A percentile compares a stretch with the other conserved stretches of the same genome.
Conservation (phyloP, 2,329 filamentous ascomycete genomes). For the Phialemonium atrogriseum region DNA sequence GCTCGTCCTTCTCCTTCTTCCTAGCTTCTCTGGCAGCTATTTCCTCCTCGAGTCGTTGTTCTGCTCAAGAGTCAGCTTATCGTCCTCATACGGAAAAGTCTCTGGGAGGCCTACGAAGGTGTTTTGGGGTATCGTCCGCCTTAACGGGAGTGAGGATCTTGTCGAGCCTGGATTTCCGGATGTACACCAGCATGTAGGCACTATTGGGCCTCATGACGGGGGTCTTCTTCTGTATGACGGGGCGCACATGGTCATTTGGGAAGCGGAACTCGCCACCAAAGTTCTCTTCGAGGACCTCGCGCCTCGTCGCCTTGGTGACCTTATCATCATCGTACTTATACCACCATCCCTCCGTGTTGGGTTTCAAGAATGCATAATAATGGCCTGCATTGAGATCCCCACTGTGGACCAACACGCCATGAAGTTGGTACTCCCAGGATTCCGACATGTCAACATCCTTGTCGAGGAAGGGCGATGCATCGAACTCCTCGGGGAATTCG, state of each 20-base stretch:
- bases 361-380: slow-evolving; percentile 96
- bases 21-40: slow-evolving; percentile 65
- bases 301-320: slow-evolving; percentile 85
- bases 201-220: slow-evolving; percentile 64
- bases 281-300: slow-evolving; percentile 92
- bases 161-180: slow-evolving; percentile 79
- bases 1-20: slow-evolving; percentile 85
- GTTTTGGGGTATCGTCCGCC: slow-evolving; percentile 70
- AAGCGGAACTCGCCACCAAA: slow-evolving; percentile 78
- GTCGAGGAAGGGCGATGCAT: slow-evolving; percentile 79
- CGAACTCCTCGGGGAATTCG: slow-evolving; percentile 78
- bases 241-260: slow-evolving; percentile 36
- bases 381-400: slow-evolving; percentile 95
- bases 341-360: slow-evolving; percentile 85
- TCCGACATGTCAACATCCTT: slow-evolving; percentile 82
- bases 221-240: slow-evolving; percentile 43
- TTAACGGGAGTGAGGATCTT: slow-evolving; percentile 69
- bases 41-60: slow-evolving; percentile 74
- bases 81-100: no score
- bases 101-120: slow-evolving; percentile 72
- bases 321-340: slow-evolving; percentile 97
- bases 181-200: slow-evolving; percentile 98
- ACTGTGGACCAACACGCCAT: slow-evolving; percentile 92
- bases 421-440: slow-evolving; percentile 83
- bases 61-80: no score